Percentiles rank a stretch among this genome's conserved stretches.
phyloP scores from a whole-genome alignment of 331 rosid genomes.

The Rhamnella rubrinervis region DNA sequence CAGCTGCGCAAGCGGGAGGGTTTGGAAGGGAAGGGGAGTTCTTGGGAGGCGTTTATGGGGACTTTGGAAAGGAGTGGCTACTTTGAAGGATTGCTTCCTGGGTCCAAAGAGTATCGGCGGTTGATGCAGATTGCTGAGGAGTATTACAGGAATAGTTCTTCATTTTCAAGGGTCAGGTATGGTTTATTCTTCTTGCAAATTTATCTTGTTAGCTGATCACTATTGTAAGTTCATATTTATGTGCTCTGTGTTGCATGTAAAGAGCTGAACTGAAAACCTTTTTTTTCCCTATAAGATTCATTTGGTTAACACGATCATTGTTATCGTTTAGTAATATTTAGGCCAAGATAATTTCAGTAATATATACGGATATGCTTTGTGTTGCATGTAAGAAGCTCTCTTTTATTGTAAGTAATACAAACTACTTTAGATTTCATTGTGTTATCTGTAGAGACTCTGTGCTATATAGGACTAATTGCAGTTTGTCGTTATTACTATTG shows the following conservation, averaged over 20 bases:
- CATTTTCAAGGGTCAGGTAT: constrained; percentile 60
- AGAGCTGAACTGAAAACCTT: no score
- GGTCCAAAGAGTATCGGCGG: constrained; percentile 72
- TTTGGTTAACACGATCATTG: no score
- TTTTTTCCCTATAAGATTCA: no score
- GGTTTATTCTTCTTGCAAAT: background rate
- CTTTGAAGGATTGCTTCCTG: constrained; percentile 72
- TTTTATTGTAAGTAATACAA: background rate
- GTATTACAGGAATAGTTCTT: constrained; percentile 58
- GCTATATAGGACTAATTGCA: background rate
- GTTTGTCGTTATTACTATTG: background rate
- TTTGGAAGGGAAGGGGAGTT: constrained; percentile 64
- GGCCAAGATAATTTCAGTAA: background rate
- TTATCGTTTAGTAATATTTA: no score
- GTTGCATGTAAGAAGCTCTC: background rate
- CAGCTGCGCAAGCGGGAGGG: constrained; percentile 72
- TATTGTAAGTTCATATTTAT: no score
- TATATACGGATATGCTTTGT: background rate
- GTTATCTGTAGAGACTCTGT: background rate
- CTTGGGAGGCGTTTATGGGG: constrained; percentile 72
- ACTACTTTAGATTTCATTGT: background rate
- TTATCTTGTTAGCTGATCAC: background rate
- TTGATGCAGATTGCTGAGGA: constrained; percentile 76
- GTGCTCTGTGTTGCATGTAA: no score
- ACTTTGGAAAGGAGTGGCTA: constrained; percentile 77